Conservation (phyloP, 2,329 filamentous ascomycete genomes). For the Exserohilum rostratum region DNA sequence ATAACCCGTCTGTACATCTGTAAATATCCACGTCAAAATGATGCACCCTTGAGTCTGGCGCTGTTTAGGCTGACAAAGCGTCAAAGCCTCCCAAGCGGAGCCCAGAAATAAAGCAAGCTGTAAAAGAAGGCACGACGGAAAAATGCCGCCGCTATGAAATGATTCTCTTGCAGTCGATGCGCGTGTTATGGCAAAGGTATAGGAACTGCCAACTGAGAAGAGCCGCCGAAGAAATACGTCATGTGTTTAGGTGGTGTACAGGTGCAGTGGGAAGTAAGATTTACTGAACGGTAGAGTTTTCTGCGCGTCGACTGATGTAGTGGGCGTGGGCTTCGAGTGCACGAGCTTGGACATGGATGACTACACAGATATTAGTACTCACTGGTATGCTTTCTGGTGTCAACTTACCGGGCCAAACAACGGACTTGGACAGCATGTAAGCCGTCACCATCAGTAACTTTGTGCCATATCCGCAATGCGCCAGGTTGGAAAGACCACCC, state of each 20-base stretch:
- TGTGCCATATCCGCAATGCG: conserved; percentile 74
- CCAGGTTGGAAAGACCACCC: conserved; percentile 63
- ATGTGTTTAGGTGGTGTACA: conserved; percentile 26
- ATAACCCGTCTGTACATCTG: background rate
- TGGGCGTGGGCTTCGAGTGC: conserved; percentile 68
- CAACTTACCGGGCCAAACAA: conserved; percentile 85
- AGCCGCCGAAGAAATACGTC: background rate
- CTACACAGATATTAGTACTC: conserved; percentile 49
- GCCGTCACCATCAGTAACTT: conserved; percentile 85
- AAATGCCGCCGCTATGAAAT: background rate
- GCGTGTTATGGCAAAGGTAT: background rate
- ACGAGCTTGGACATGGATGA: conserved; percentile 72
- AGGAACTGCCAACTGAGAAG: background rate
- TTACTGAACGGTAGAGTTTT: conserved; percentile 51
- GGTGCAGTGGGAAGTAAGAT: conserved; percentile 18
- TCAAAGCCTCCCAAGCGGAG: background rate
- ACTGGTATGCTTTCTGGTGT: background rate
- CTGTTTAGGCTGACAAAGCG: background rate
- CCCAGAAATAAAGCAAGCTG: conserved; percentile 6
- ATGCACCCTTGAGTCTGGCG: background rate
- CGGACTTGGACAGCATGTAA: conserved; percentile 84
- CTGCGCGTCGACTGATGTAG: conserved; percentile 67
- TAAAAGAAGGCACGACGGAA: conserved; percentile 4
- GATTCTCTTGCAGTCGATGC: background rate
- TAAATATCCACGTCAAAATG: background rate